Conservation (phyloP, 169 alveolate species). For the Cryptosporidium baileyi region DNA sequence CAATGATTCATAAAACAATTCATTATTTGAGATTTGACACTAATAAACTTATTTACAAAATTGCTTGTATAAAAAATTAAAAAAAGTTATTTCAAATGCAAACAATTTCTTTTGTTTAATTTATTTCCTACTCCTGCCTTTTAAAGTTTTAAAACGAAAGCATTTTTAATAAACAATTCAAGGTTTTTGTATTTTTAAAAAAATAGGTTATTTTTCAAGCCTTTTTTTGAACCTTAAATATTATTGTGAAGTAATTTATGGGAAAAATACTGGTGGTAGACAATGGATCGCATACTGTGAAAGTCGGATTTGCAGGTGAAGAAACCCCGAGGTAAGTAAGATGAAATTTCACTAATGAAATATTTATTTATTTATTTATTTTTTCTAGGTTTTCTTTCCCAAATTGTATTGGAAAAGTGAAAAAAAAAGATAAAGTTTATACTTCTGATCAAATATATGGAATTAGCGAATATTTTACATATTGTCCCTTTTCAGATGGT, state of each 20-base stretch:
- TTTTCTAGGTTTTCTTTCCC: conserved; percentile 36
- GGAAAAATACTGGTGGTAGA: conserved; percentile 25
- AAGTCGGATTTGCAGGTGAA: conserved; percentile 52
- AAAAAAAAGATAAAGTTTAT: conserved; percentile 37
- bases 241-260: no score
- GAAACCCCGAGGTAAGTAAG: conserved; percentile 36
- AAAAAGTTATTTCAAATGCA: no score
- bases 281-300: conserved; percentile 41
- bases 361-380: background rate
- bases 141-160: no score
- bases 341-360: background rate
- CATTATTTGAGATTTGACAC: no score
- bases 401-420: conserved; percentile 56
- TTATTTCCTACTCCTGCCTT: no score
- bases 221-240: background rate
- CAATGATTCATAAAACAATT: no score
- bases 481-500: conserved; percentile 62
- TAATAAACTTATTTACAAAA: no score
- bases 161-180: no score
- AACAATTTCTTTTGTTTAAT: no score
- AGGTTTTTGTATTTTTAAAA: no score
- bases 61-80: no score
- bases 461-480: conserved; percentile 37
- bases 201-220: background rate
- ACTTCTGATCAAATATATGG: conserved; percentile 31